Evolutionary conservation across 495 filamentous ascomycete species (phyloP).

Genomic region (Usnea hakonensis): DNA sequence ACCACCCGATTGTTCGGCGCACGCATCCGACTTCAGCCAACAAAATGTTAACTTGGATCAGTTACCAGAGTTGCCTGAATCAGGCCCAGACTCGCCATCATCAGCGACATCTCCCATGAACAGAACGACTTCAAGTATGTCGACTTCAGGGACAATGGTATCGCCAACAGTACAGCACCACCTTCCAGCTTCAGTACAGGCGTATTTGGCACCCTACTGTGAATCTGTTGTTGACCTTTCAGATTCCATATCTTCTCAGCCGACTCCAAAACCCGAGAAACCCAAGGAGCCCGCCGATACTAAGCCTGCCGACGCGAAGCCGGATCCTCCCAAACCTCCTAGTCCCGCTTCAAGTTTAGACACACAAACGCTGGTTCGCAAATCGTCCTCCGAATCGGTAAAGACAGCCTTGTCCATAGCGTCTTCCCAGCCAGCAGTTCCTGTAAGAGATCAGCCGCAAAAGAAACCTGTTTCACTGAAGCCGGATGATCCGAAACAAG

Average conservation of each 20-base stretch:
- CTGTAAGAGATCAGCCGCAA: background rate
- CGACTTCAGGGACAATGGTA: conserved; percentile 4
- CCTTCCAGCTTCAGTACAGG: conserved; percentile 13
- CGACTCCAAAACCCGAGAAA: conserved; percentile 13
- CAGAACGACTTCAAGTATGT: conserved; percentile 13
- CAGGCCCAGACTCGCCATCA: conserved; percentile 21
- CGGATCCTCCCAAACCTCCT: background rate
- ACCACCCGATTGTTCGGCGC: conserved; percentile 8
- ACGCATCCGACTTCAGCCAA: conserved; percentile 5
- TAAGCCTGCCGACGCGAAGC: conserved; percentile 1
- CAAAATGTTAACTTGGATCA: conserved; percentile 21
- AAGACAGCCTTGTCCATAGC: background rate
- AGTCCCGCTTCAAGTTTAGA: conserved; percentile 3
- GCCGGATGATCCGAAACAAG: background rate
- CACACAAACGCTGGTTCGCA: conserved; percentile 1
- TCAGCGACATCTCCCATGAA: conserved; percentile 18
- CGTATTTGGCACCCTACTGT: conserved; percentile 11
- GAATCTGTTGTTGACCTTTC: conserved; percentile 18
- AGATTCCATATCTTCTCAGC: conserved; percentile 2
- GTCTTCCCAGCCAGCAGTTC: conserved; percentile 4
- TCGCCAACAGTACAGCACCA: conserved; percentile 10
- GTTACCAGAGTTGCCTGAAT: conserved; percentile 23
- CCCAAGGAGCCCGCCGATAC: conserved; percentile 9
- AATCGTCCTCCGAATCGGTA: conserved; percentile 1
- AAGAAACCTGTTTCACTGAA: conserved; percentile 4